These are phyloP conservation scores for Lophiotrema nucula DNA, from an alignment of 495 filamentous ascomycete species.

Conservation along the genomic window DNA sequence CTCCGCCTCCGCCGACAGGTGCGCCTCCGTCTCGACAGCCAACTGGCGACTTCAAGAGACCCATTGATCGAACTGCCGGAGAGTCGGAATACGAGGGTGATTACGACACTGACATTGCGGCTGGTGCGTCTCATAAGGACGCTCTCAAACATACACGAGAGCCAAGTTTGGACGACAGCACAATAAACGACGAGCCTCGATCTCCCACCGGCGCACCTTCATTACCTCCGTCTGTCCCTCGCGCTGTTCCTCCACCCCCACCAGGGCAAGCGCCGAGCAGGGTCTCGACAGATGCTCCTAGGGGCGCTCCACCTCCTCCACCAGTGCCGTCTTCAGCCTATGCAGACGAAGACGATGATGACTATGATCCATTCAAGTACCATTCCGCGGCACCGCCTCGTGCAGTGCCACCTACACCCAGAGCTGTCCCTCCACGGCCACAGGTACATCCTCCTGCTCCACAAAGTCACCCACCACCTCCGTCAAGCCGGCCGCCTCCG, in stretches of 20 bases:
- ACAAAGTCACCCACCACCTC: conserved; percentile 23
- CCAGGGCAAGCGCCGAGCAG: conserved; percentile 37
- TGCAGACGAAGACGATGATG: conserved; percentile 32
- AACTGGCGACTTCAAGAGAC: conserved; percentile 53
- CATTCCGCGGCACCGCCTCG: background rate
- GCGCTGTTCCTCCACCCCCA: conserved; percentile 42
- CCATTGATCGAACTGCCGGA: conserved; percentile 71
- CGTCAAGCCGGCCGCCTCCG: conserved; percentile 22
- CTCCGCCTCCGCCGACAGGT: conserved; percentile 69
- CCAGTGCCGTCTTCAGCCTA: conserved; percentile 29
- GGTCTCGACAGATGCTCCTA: conserved; percentile 41
- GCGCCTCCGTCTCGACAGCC: conserved; percentile 57
- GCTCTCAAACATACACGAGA: conserved; percentile 83
- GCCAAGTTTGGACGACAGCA: conserved; percentile 64
- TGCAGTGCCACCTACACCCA: background rate
- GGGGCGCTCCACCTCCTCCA: conserved; percentile 39
- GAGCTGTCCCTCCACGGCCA: conserved; percentile 25
- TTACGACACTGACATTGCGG: conserved; percentile 96
- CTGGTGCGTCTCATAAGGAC: conserved; percentile 85
- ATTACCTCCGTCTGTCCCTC: conserved; percentile 25
- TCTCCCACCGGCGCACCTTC: conserved; percentile 36
- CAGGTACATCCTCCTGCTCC: conserved; percentile 25
- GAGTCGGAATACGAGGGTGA: conserved; percentile 95
- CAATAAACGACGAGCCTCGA: conserved; percentile 53
- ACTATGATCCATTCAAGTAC: conserved; percentile 46